A percentile compares a stretch with the other conserved stretches of the same genome.
These are phyloP conservation scores for Colletotrichum phormii DNA, from an alignment of 2,329 filamentous ascomycete species.

Conservation along the genomic window DNA sequence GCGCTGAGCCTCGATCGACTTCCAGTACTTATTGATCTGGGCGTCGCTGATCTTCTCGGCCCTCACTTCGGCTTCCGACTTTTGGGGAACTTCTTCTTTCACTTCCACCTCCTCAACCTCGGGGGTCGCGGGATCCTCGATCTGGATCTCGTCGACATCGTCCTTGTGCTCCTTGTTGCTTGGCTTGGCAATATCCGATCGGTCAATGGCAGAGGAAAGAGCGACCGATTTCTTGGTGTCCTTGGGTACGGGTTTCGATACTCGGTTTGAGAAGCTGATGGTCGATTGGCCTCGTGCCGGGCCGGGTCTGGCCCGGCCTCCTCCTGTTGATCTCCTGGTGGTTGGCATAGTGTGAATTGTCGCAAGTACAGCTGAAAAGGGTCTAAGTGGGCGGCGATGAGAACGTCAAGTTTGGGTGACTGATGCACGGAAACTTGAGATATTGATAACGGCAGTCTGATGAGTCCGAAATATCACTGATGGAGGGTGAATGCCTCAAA, in stretches of 20 bases:
- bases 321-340: constrained; percentile 60
- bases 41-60: constrained; percentile 75
- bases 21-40: constrained; percentile 84
- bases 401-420: not conserved
- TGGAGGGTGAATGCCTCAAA: not conserved
- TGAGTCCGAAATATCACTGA: not conserved
- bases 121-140: constrained; percentile 41
- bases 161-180: constrained; percentile 36
- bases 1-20: constrained; percentile 74
- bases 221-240: constrained; percentile 55
- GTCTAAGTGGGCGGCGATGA: not conserved
- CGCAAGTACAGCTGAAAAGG: constrained; percentile 15
- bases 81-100: constrained; percentile 50
- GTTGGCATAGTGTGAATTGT: constrained; percentile 56
- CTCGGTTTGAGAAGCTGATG: constrained; percentile 67
- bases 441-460: not conserved
- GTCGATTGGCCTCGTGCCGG: constrained; percentile 63
- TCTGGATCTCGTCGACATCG: constrained; percentile 38
- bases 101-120: constrained; percentile 41
- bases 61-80: constrained; percentile 62
- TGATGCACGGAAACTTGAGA: not conserved
- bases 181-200: constrained; percentile 37
- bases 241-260: constrained; percentile 65
- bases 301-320: constrained; percentile 48
- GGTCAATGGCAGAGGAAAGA: constrained; percentile 44